A percentile compares a stretch with the other conserved stretches of the same genome.
Conservation (phyloP, 2,329 filamentous ascomycete species). For the Calonectria hongkongensis region DNA sequence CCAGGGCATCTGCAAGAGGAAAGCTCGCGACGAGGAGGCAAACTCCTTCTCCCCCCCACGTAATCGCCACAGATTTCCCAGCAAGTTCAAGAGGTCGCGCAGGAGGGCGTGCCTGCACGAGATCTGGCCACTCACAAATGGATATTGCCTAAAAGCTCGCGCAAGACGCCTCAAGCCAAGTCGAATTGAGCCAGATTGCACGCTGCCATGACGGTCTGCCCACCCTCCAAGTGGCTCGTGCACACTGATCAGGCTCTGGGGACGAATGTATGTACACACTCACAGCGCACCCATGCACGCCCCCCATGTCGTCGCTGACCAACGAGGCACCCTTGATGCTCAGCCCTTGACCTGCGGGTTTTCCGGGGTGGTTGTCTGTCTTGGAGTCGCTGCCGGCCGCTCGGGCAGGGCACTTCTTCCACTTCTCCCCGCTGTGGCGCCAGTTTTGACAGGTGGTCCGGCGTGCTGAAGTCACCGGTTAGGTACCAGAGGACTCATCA, state of each 20-base stretch:
- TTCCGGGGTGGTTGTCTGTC: conserved; percentile 45
- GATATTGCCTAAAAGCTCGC: background rate
- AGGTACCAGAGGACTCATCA: conserved; percentile 41
- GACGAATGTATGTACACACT: conserved; percentile 24
- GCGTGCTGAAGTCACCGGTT: conserved; percentile 45
- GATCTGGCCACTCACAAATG: conserved; percentile 25
- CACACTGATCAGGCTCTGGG: conserved; percentile 44
- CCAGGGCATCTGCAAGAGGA: conserved; percentile 36
- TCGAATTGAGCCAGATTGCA: conserved; percentile 40
- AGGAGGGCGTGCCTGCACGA: conserved; percentile 22
- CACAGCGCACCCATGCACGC: conserved; percentile 36
- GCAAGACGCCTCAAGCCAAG: conserved; percentile 34
- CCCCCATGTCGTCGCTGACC: conserved; percentile 38
- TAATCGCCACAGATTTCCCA: conserved; percentile 22
- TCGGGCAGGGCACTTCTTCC: conserved; percentile 51
- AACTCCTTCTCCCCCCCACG: conserved; percentile 41
- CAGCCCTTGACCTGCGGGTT: conserved; percentile 39
- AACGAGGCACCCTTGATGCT: conserved; percentile 42
- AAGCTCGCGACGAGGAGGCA: conserved; percentile 47
- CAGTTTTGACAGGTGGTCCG: conserved; percentile 55
- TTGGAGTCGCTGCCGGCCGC: conserved; percentile 44
- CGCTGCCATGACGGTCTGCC: conserved; percentile 47
- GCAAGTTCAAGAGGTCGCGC: conserved; percentile 34
- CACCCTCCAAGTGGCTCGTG: conserved; percentile 41
- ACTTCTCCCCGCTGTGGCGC: conserved; percentile 53